Evolutionary conservation across 2,329 filamentous ascomycete species (phyloP).

Genomic region (Alternaria novae-zelandiae): DNA sequence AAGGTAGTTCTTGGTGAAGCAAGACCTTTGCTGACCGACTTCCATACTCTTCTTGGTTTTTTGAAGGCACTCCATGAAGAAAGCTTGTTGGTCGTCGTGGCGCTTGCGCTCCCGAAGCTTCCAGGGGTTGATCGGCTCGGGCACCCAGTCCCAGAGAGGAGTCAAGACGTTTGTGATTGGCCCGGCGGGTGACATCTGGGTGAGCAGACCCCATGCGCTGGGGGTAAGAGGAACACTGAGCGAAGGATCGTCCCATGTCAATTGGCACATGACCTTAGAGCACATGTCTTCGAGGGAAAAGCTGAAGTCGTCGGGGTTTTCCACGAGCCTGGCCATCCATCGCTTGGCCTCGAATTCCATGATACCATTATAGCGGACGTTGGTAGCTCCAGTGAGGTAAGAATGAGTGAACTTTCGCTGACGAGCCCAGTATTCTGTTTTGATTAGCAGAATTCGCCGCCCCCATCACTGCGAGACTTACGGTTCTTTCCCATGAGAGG

Average conservation of each 20-base stretch:
- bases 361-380: conserved; percentile 53
- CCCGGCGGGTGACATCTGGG: conserved; percentile 64
- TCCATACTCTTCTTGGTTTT: conserved; percentile 44
- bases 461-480: conserved; percentile 38
- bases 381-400: conserved; percentile 56
- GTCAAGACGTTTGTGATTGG: conserved; percentile 65
- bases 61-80: conserved; percentile 59
- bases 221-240: conserved; percentile 58
- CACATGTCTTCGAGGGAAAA: conserved; percentile 63
- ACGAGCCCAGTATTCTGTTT: conserved; percentile 60
- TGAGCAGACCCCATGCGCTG: conserved; percentile 63
- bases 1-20: conserved; percentile 43
- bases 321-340: conserved; percentile 58
- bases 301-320: conserved; percentile 59
- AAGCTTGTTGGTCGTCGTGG: conserved; percentile 60
- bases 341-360: conserved; percentile 63
- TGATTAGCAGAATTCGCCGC: conserved; percentile 12
- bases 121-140: conserved; percentile 60
- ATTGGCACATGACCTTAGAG: conserved; percentile 62
- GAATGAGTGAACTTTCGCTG: conserved; percentile 61
- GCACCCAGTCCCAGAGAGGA: conserved; percentile 60
- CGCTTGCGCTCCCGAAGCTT: conserved; percentile 60
- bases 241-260: conserved; percentile 61
- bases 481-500: conserved; percentile 64
- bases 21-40: conserved; percentile 40